These are phyloP conservation scores for Fonsecaea monophora DNA, from an alignment of 2,329 filamentous ascomycete species.

Conservation along the genomic window DNA sequence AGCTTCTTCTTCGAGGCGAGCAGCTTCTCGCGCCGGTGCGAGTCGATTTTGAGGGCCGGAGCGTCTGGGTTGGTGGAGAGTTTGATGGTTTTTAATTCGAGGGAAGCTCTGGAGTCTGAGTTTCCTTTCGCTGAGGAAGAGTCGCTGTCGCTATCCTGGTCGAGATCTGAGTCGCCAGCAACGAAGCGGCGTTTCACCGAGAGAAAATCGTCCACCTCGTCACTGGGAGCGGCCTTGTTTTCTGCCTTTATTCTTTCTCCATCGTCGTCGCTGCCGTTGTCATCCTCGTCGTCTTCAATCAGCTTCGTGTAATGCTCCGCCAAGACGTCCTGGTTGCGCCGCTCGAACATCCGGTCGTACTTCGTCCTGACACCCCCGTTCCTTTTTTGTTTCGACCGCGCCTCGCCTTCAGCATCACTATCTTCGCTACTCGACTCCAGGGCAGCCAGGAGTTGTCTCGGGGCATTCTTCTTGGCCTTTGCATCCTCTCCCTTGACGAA, in stretches of 20 bases:
- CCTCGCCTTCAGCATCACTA: conserved; percentile 53
- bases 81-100: conserved; percentile 58
- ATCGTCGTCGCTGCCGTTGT: conserved; percentile 43
- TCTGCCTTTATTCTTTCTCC: conserved; percentile 37
- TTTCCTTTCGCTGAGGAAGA: background rate
- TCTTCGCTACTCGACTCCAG: conserved; percentile 56
- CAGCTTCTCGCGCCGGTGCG: conserved; percentile 94
- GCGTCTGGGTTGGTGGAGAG: conserved; percentile 61
- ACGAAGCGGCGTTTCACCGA: conserved; percentile 86
- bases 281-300: conserved; percentile 66
- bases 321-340: conserved; percentile 92
- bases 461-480: conserved; percentile 86
- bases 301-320: conserved; percentile 93
- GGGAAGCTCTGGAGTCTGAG: conserved; percentile 35
- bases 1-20: conserved; percentile 94
- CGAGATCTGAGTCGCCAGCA: conserved; percentile 67
- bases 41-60: conserved; percentile 83
- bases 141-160: conserved; percentile 50
- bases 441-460: conserved; percentile 66
- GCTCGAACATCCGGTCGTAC: conserved; percentile 97
- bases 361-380: conserved; percentile 77
- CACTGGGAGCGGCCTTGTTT: conserved; percentile 45
- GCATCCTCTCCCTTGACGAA: conserved; percentile 89
- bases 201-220: conserved; percentile 76
- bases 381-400: conserved; percentile 61